Evolutionary conservation across 202 grass and related monocot genomes (phyloP).

Genomic region (Sporobolus alterniflorus): DNA sequence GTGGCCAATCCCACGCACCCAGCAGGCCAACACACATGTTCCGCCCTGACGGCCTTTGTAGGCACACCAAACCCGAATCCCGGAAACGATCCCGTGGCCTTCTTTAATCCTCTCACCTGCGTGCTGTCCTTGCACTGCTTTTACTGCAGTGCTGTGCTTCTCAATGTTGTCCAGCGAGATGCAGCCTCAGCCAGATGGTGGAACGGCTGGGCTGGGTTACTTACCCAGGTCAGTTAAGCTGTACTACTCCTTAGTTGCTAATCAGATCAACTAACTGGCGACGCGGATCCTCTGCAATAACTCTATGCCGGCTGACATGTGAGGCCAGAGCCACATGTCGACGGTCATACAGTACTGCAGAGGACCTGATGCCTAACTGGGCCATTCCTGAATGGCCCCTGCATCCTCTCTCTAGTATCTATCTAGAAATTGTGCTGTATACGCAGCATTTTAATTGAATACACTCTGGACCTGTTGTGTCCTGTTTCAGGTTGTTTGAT

Average conservation of each 20-base stretch:
- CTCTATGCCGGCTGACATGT: too few relatives aligned
- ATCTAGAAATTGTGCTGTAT: background rate
- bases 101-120: constrained; percentile 1
- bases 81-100: constrained; percentile 28
- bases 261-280: background rate
- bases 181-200: background rate
- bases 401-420: background rate
- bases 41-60: background rate
- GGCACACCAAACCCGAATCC: constrained; percentile 23
- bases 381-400: constrained; percentile 1
- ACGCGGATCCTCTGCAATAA: too few relatives aligned
- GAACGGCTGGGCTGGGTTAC: too few relatives aligned
- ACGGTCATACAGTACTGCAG: too few relatives aligned
- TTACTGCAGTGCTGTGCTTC: background rate
- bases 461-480: background rate
- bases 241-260: background rate
- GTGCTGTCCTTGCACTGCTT: background rate
- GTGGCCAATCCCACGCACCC: constrained; percentile 14
- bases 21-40: background rate
- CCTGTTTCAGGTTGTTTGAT: constrained; percentile 20
- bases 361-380: too few relatives aligned
- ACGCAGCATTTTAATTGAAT: background rate
- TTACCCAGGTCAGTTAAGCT: background rate
- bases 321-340: too few relatives aligned
- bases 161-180: background rate